Conservation (phyloP, 345 rosid genomes). For the Zanthoxylum bungeanum region DNA sequence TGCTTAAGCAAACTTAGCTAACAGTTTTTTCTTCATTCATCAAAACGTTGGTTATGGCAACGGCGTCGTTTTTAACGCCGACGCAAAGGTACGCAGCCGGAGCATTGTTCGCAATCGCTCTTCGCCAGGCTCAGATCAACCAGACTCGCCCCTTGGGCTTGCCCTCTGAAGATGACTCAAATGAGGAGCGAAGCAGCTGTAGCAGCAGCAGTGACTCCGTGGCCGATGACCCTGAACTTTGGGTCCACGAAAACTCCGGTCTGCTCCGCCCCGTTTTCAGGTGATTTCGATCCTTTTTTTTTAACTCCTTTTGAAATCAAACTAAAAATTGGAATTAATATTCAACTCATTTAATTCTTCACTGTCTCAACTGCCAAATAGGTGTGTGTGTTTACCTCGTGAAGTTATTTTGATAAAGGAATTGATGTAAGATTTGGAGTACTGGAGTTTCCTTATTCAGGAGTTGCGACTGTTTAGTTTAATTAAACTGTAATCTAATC, state of each 20-base stretch:
- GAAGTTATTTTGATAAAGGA: not conserved
- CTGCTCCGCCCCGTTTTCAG: slow-evolving; percentile 87
- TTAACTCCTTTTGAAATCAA: not conserved
- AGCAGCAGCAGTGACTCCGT: slow-evolving; percentile 68
- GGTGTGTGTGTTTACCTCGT: not conserved
- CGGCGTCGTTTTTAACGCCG: slow-evolving; percentile 53
- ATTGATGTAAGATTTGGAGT: not conserved
- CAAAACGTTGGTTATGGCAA: slow-evolving; percentile 4
- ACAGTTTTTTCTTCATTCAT: not conserved
- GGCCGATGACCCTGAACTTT: slow-evolving; percentile 72
- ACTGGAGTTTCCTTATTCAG: not conserved
- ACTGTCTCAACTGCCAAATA: not conserved
- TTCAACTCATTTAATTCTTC: not conserved
- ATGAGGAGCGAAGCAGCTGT: slow-evolving; percentile 43
- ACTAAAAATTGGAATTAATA: not conserved
- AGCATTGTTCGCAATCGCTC: slow-evolving; percentile 72
- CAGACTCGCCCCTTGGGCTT: slow-evolving; percentile 69
- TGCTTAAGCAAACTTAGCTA: not conserved
- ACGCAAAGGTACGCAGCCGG: slow-evolving; percentile 80
- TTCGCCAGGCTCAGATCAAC: slow-evolving; percentile 87
- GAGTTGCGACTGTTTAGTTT: not conserved
- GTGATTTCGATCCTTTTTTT: slow-evolving; percentile 26
- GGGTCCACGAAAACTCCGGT: slow-evolving; percentile 75
- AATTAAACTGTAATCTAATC: not conserved
- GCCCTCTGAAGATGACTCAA: slow-evolving; percentile 25